phyloP scores from a whole-genome alignment of 1,139 yeast genomes.

The Geotrichum citri-aurantii region DNA sequence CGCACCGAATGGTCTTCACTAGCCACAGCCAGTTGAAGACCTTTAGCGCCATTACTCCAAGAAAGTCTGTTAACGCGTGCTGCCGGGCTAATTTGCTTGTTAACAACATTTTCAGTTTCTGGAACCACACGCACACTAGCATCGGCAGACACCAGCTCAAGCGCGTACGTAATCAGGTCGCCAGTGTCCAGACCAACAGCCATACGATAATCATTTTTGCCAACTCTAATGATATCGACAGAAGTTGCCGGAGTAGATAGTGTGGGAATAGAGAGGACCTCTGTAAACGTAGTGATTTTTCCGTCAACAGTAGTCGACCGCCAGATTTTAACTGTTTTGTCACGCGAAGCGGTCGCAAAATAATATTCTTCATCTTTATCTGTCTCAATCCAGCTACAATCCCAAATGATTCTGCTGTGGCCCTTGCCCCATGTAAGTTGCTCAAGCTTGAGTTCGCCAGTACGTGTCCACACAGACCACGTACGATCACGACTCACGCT shows the following conservation, averaged over 20 bases:
- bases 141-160: conserved; percentile 20
- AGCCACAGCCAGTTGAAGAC: conserved; percentile 51
- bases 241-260: conserved; percentile 59
- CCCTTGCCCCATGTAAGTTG: conserved; percentile 51
- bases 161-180: conserved; percentile 29
- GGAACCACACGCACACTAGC: conserved; percentile 36
- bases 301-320: conserved; percentile 27
- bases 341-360: conserved; percentile 86
- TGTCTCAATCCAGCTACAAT: conserved; percentile 62
- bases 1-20: conserved; percentile 62
- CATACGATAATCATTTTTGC: conserved; percentile 36
- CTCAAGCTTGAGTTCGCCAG: conserved; percentile 29
- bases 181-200: conserved; percentile 78
- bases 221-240: conserved; percentile 42
- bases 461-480: conserved; percentile 67
- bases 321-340: conserved; percentile 76
- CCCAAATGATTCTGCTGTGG: conserved; percentile 93
- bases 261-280: conserved; percentile 30
- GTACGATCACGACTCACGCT: conserved; percentile 90
- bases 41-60: conserved; percentile 41
- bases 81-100: conserved; percentile 45
- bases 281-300: conserved; percentile 21
- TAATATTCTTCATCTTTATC: conserved; percentile 27
- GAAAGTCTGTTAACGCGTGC: conserved; percentile 53
- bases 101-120: not conserved